Evolutionary conservation across 768 basidiomycete species (phyloP), one percentile per base, ranked within the genome.

Genomic region (Phlebiopsis gigantea): DNA sequence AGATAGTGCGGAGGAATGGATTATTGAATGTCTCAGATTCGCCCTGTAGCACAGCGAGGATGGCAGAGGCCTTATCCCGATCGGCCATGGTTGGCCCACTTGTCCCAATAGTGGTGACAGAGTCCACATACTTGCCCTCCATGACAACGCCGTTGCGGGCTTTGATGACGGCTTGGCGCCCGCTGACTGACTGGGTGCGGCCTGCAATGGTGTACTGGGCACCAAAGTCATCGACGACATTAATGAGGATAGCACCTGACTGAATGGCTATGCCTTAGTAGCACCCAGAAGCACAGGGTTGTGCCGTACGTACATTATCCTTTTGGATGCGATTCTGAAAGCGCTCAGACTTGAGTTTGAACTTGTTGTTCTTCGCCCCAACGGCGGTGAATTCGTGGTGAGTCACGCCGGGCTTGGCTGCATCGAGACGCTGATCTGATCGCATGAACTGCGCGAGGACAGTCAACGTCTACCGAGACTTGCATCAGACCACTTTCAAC

Each of bases 1-100:
- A 76, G 47, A 78, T 71, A 44, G 66, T 65, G 14, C 68, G 60
- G 19, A 74, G 61, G 69, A 77, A 78, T 48, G 75, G 72, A 42
- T 67, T 74, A 22, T 72, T 58, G 34, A 64, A 63, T 48, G 70
- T 25, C 29, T 61, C 56, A 7, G 64, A 53, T 4, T 28, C 46
- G 4, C 73, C 73, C 52, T 78, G 77, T 15, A 79, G 65, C 26
- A 68, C 59, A 46, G 61, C 56, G 1, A 77, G 66, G 8, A 77
- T 59, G 14, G 66, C 43, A 9, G 61, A 48, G 4, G 63, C 58
- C 24, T 71, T 76, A 46, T 76, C 72, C 4, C 68, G 68, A 58
- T 88, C 86, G 25, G 88, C 85, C 21, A 62, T 65, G 3, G 88
- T 90, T 1, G 79, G 80, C 39, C 71, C 77, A 41, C 79, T 84